phyloP scores from a whole-genome alignment of 495 filamentous ascomycete genomes.

The Haplographium delicatum region DNA sequence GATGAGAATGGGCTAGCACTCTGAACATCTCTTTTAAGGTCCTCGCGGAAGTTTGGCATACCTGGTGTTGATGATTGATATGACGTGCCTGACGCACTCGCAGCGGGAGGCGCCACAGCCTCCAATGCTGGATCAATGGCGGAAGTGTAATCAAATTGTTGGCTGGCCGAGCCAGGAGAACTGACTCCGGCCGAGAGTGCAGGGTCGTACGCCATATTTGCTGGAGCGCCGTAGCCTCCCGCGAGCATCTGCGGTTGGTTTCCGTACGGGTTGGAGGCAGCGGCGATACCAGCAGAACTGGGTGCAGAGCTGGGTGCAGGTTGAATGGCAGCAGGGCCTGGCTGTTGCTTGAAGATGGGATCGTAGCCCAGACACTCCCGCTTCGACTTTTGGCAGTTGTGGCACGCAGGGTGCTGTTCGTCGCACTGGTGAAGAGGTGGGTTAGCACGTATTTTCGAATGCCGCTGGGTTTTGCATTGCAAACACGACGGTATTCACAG shows the following conservation, averaged over 20 bases:
- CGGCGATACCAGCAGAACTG: constrained; percentile 21
- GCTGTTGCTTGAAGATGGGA: constrained; percentile 90
- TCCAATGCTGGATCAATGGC: constrained; percentile 76
- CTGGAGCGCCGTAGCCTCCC: constrained; percentile 31
- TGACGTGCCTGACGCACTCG: background rate
- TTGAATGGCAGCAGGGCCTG: constrained; percentile 72
- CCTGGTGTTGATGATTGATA: constrained; percentile 21
- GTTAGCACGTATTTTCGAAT: constrained; percentile 17
- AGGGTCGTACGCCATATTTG: constrained; percentile 32
- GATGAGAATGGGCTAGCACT: constrained; percentile 38
- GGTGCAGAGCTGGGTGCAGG: constrained; percentile 45
- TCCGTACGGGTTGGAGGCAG: constrained; percentile 29
- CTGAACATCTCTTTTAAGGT: constrained; percentile 29
- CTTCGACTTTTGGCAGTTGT: constrained; percentile 97
- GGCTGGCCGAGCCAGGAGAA: constrained; percentile 53
- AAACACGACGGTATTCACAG: too few species aligned
- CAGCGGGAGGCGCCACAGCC: constrained; percentile 29
- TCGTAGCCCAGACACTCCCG: constrained; percentile 97
- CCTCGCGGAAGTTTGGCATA: constrained; percentile 29
- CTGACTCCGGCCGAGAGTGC: constrained; percentile 33
- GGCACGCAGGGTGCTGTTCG: constrained; percentile 88
- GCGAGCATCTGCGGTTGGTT: constrained; percentile 31
- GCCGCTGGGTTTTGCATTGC: constrained; percentile 6
- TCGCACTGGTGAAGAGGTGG: constrained; percentile 63
- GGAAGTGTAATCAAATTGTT: constrained; percentile 63